Percentiles rank a stretch among this genome's conserved stretches.
phyloP scores from a whole-genome alignment of 1,284 basidiomycete genomes.

The Laetiporus sulphureus region DNA sequence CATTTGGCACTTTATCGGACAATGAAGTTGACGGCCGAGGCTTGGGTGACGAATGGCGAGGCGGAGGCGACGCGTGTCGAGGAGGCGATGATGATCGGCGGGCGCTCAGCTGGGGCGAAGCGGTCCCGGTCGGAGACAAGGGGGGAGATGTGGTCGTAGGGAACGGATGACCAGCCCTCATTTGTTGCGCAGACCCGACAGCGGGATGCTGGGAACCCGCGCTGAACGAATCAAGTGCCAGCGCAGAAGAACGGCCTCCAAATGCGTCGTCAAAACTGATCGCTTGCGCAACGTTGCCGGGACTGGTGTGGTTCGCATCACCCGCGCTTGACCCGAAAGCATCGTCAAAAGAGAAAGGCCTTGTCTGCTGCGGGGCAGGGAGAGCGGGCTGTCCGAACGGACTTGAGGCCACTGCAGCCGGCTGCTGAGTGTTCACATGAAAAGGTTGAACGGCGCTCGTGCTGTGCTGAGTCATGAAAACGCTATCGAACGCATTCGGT shows the following conservation, averaged over 20 bases:
- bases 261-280: constrained; percentile 60
- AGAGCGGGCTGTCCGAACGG: constrained; percentile 7
- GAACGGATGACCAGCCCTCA: constrained; percentile 23
- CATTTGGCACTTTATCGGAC: constrained; percentile 44
- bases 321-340: constrained; percentile 38
- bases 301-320: constrained; percentile 3
- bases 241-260: constrained; percentile 37
- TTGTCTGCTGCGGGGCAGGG: constrained; percentile 11
- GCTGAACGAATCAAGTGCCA: constrained; percentile 34
- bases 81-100: constrained; percentile 36
- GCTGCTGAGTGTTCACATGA: constrained; percentile 12
- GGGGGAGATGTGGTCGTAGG: constrained; percentile 30
- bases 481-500: constrained; percentile 17
- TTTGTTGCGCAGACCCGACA: constrained; percentile 24
- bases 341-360: constrained; percentile 43
- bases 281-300: constrained; percentile 13
- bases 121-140: constrained; percentile 28
- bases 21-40: constrained; percentile 53
- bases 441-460: constrained; percentile 18
- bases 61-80: constrained; percentile 43
- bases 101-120: constrained; percentile 22
- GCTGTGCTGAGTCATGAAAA: constrained; percentile 17
- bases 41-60: constrained; percentile 48
- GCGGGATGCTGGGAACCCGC: constrained; percentile 1
- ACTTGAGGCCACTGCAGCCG: constrained; percentile 4